A percentile compares a stretch with the other conserved stretches of the same genome.
Evolutionary conservation across 345 rosid species (phyloP).

Genomic region (Cardamine resedifolia): DNA sequence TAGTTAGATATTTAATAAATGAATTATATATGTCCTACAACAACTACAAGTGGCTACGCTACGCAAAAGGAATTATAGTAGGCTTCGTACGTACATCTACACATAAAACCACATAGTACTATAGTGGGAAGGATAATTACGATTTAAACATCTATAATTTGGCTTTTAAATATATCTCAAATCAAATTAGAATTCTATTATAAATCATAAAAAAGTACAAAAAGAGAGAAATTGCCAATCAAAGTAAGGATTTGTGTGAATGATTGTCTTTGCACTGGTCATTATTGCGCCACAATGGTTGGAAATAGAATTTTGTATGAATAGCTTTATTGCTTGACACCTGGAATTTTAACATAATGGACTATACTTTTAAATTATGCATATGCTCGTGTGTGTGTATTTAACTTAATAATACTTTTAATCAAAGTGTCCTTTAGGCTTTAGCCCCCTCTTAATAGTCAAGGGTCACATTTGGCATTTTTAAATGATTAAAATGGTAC

Average conservation of each 20-base stretch:
- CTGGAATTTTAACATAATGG: conserved; percentile 38
- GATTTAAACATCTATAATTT: conserved; percentile 6
- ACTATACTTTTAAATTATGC: conserved; percentile 10
- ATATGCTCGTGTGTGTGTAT: conserved; percentile 25
- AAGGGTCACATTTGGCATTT: conserved; percentile 26
- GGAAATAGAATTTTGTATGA: conserved; percentile 38
- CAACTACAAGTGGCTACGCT: conserved; percentile 19
- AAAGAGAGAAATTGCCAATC: conserved; percentile 47
- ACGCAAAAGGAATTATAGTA: conserved; percentile 23
- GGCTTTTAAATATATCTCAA: not conserved
- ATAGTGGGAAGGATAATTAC: conserved; percentile 41
- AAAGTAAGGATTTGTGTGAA: conserved; percentile 45
- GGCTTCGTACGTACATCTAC: conserved; percentile 37
- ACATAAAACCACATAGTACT: conserved; percentile 3
- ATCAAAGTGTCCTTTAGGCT: conserved; percentile 28
- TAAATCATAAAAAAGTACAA: conserved; percentile 11
- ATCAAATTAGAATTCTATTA: conserved; percentile 2
- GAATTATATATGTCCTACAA: not conserved
- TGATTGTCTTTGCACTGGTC: conserved; percentile 46
- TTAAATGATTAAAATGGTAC: not conserved
- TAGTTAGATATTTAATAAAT: not conserved
- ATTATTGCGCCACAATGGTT: conserved; percentile 35
- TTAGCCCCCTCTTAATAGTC: conserved; percentile 21
- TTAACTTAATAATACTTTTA: not conserved
- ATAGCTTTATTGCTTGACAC: conserved; percentile 54